Percentiles rank a stretch among this genome's conserved stretches.
These are phyloP conservation scores for Bromus sterilis DNA, from an alignment of 176 grass and related monocot species.

Conservation along the genomic window DNA sequence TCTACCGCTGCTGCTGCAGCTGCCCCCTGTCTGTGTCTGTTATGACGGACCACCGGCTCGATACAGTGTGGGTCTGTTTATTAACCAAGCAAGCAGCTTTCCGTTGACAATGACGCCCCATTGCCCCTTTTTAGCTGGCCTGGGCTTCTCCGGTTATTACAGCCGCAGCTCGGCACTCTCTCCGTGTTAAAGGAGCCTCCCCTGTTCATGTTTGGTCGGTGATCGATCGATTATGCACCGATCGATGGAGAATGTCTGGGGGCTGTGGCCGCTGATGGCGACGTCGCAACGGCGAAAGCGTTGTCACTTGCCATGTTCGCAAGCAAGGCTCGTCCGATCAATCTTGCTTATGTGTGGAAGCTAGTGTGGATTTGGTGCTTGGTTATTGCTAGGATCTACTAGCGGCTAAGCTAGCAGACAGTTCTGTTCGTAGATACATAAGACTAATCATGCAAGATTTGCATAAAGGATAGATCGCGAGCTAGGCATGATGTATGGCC, in stretches of 20 bases:
- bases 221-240: neutral
- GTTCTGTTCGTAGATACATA: neutral
- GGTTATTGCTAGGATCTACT: neutral
- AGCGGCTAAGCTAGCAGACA: neutral
- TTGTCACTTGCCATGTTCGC: conserved; percentile 29
- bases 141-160: too few relatives aligned
- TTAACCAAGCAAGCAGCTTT: conserved; percentile 17
- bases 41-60: too few relatives aligned
- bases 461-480: neutral
- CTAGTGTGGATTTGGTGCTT: conserved; percentile 17
- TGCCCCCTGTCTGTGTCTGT: too few relatives aligned
- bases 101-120: conserved; percentile 8
- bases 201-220: neutral
- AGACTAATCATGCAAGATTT: neutral
- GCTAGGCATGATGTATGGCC: neutral
- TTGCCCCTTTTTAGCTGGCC: conserved; percentile 31
- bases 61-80: too few relatives aligned
- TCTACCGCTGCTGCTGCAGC: too few relatives aligned
- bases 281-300: conserved; percentile 11
- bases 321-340: conserved; percentile 6
- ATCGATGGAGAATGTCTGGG: neutral
- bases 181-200: neutral
- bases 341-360: conserved; percentile 1
- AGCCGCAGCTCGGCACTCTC: neutral
- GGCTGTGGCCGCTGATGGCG: conserved; percentile 2